Evolutionary conservation across 495 filamentous ascomycete genomes (phyloP).

Genomic region (Trichoderma reesei): DNA sequence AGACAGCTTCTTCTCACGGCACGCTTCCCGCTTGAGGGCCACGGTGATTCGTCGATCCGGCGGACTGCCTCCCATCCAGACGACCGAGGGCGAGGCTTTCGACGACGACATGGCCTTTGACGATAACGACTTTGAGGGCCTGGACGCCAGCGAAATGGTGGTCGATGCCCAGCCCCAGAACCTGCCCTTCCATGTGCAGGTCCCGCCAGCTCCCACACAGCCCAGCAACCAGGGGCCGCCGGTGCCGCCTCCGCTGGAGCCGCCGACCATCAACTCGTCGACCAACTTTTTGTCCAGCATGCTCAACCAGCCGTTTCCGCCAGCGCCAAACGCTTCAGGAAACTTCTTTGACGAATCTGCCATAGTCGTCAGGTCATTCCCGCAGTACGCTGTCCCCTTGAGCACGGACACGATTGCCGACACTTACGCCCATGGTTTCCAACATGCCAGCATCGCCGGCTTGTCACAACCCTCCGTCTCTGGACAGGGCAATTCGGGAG

Average conservation of each 20-base stretch:
- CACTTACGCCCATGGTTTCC: neutral
- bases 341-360: neutral
- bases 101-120: conserved; percentile 10
- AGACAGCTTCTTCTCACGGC: neutral
- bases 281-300: neutral
- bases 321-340: neutral
- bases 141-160: conserved; percentile 9
- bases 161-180: conserved; percentile 1
- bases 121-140: conserved; percentile 10
- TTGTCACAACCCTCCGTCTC: conserved; percentile 1
- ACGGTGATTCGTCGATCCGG: neutral
- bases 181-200: neutral
- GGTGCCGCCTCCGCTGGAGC: neutral
- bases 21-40: neutral
- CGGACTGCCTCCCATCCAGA: neutral
- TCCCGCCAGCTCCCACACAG: neutral
- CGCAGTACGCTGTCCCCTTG: neutral
- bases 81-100: neutral
- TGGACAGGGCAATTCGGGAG: neutral
- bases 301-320: neutral
- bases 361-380: neutral
- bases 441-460: neutral
- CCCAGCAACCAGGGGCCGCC: neutral
- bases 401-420: neutral
- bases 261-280: neutral